These are phyloP conservation scores for Plectosphaerella sp. DNA, from an alignment of 2,329 filamentous ascomycete genomes.

Conservation along the genomic window DNA sequence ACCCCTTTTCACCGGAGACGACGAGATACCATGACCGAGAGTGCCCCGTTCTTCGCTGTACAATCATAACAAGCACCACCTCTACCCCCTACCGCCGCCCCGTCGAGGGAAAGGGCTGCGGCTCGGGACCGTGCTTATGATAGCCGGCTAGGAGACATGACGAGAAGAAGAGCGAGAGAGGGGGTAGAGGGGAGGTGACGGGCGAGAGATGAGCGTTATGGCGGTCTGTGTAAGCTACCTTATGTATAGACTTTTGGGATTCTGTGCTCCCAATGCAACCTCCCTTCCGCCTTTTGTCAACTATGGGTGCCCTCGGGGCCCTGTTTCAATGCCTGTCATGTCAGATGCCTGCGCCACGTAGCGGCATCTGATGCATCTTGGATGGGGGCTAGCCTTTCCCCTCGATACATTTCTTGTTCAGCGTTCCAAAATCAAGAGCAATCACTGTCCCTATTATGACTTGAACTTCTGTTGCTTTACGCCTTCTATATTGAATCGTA, in stretches of 20 bases:
- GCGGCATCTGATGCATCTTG: too few species aligned
- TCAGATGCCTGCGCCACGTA: too few species aligned
- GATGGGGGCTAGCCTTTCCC: too few species aligned
- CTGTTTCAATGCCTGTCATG: too few species aligned
- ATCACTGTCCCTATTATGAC: too few species aligned
- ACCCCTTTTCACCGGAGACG: neutral
- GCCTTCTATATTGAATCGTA: neutral
- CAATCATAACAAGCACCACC: neutral
- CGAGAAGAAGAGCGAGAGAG: conserved; percentile 3
- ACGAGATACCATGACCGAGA: conserved; percentile 10
- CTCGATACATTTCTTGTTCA: too few species aligned
- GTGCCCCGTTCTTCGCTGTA: neutral
- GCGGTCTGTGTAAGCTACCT: conserved; percentile 6
- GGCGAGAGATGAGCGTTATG: neutral
- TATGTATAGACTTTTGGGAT: conserved; percentile 14
- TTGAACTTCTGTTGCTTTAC: conserved; percentile 5
- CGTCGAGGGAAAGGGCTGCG: neutral
- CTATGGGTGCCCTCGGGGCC: neutral
- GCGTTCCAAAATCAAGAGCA: too few species aligned
- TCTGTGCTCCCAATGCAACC: neutral
- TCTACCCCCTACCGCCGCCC: neutral
- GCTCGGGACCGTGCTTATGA: neutral
- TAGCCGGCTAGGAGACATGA: conserved; percentile 1
- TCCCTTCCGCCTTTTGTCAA: conserved; percentile 1
- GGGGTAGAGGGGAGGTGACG: conserved; percentile 1